Conservation (phyloP, 2,329 filamentous ascomycete genomes). For the Dactylonectria estremocensis region DNA sequence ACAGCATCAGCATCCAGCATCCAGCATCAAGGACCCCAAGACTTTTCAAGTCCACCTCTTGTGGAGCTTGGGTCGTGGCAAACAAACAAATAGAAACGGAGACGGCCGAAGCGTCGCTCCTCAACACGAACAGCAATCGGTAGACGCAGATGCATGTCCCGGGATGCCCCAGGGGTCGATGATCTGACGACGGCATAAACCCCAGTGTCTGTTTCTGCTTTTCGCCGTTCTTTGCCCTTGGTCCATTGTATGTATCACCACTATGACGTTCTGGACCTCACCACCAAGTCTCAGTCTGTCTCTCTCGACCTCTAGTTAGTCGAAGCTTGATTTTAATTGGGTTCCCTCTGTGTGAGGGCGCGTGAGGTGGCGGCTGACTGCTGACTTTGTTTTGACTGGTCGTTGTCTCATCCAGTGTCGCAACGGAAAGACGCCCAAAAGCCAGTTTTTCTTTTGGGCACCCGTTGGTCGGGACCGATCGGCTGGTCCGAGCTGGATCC, state of each 20-base stretch:
- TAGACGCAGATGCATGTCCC: background rate
- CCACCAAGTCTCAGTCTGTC: background rate
- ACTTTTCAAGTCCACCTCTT: background rate
- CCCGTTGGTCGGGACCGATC: background rate
- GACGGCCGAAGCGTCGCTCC: slow-evolving; percentile 18
- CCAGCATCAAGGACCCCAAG: background rate
- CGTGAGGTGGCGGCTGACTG: slow-evolving; percentile 10
- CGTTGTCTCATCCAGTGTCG: background rate
- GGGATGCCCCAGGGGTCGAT: slow-evolving; percentile 2
- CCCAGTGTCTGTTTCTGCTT: background rate
- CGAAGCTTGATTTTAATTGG: background rate
- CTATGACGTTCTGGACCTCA: background rate
- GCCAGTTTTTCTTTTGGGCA: background rate
- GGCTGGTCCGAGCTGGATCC: background rate
- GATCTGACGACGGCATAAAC: slow-evolving; percentile 5
- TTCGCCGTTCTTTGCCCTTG: too few species aligned
- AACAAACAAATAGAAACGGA: slow-evolving; percentile 7
- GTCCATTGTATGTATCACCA: background rate
- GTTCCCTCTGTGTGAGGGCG: background rate
- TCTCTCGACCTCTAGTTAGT: background rate
- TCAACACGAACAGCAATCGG: slow-evolving; percentile 3
- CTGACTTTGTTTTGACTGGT: slow-evolving; percentile 1
- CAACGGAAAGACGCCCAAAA: background rate
- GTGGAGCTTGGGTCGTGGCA: slow-evolving; percentile 3
- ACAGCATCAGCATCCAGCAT: background rate